phyloP scores from a whole-genome alignment of 768 basidiomycete species.

The Boletus insuetus region DNA sequence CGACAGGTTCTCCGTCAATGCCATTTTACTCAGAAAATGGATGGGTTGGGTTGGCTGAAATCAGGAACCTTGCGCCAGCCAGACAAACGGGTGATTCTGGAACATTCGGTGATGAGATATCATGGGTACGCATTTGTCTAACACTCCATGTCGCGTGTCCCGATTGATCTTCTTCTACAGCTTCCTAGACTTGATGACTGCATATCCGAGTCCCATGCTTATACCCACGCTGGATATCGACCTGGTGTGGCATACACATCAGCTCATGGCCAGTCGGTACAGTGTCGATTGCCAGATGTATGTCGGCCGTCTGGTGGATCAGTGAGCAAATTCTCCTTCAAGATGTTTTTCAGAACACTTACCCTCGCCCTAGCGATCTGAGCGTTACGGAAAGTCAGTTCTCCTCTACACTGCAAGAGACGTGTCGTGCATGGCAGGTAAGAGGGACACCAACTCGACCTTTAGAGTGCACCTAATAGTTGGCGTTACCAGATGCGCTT shows the following conservation, averaged over 20 bases:
- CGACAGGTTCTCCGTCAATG: constrained; percentile 54
- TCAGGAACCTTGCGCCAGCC: constrained; percentile 38
- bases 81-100: constrained; percentile 39
- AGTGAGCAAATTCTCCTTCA: constrained; percentile 38
- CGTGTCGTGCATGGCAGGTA: constrained; percentile 52
- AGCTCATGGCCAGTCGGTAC: constrained; percentile 51
- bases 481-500: constrained; percentile 37
- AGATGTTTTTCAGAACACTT: neutral
- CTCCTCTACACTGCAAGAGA: constrained; percentile 47
- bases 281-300: constrained; percentile 39
- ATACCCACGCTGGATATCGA: constrained; percentile 75
- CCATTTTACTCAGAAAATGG: constrained; percentile 53
- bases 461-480: neutral
- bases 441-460: neutral
- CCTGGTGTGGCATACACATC: constrained; percentile 74
- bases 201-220: constrained; percentile 40
- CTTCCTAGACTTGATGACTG: constrained; percentile 56
- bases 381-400: constrained; percentile 47
- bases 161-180: constrained; percentile 16
- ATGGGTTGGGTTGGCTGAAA: constrained; percentile 49
- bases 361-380: constrained; percentile 39
- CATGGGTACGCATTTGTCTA: constrained; percentile 44
- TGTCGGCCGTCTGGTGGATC: constrained; percentile 49
- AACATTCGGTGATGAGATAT: constrained; percentile 53
- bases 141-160: no score